Base-by-base conservation (phyloP, 352 stramenopile species). In the Phytophthora nicotianae region DNA sequence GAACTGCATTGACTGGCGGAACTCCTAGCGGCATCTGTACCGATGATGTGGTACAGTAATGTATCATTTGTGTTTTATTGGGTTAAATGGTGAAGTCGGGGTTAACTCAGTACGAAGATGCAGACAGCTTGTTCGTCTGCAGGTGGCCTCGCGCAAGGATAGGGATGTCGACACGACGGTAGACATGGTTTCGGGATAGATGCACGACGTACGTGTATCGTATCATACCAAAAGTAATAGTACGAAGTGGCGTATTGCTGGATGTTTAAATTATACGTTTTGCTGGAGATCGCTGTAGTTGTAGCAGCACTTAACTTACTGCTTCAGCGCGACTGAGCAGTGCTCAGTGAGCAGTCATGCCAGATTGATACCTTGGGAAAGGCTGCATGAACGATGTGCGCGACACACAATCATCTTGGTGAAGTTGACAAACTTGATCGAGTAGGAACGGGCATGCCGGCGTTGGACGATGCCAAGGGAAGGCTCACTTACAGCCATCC, bases 1-100 rank as follows among this genome's bases (percentile, higher is more conserved):
- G 3, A 23, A 5, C 19, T 46, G 40, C 17, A 26, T 53, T 53
- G 48, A 66, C 58, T 65, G 49, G 49, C 21, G 40, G 48, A 53
- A 46, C 16, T 52, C 23, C 20, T 37, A 7, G 33, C 21, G 14
- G 11, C 9, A 16, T 49, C 5, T 23, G 50, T 50, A 54, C 50
- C 40, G n/a, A 5, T 7, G 23, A 21, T 17, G 7, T 45, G 56
- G 56, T 64, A 58, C 56, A 35, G n/a, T 23, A 10, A 35, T 23
- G 43, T 9, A 32, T 5, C n/a, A 16, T 27, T 46, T 13, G 5
- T 46, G 40, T 46, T n/a, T 40, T 9, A 17, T 40, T 40, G 33
- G 13, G 35, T 19, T n/a, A 41, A 20, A 19, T 41, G 35, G 11
- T 41, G 32, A 38, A 29, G 4, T 38, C 9, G 32, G 32, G 32